Conservation (phyloP, 2,329 filamentous ascomycete genomes). For the Curvularia sp. region DNA sequence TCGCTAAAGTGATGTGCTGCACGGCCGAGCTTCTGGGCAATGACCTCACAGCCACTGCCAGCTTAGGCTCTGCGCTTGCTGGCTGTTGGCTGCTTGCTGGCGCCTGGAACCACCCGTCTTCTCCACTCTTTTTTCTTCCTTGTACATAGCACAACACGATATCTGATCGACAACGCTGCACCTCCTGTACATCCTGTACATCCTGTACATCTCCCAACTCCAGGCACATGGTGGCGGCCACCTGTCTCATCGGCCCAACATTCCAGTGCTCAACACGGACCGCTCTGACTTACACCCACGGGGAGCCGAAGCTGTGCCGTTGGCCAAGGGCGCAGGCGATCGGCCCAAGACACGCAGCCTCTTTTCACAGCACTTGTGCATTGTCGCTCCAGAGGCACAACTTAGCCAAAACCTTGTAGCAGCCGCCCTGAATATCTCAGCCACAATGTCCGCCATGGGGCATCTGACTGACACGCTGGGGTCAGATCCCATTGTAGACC, state of each 20-base stretch:
- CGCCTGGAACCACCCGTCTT: constrained; percentile 9
- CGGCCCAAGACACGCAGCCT: constrained; percentile 13
- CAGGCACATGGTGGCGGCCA: background rate
- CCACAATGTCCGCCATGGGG: constrained; percentile 20
- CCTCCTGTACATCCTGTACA: background rate
- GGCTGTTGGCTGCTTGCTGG: background rate
- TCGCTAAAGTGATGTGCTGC: constrained; percentile 17
- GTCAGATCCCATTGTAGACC: constrained; percentile 59
- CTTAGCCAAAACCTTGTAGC: constrained; percentile 8
- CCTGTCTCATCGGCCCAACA: background rate
- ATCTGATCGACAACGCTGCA: constrained; percentile 18
- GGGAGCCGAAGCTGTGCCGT: constrained; percentile 1
- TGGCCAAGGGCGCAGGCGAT: constrained; percentile 12
- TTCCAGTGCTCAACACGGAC: background rate
- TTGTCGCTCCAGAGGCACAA: constrained; percentile 1
- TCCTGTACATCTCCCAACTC: background rate
- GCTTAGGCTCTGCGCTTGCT: no score
- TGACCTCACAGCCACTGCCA: constrained; percentile 30
- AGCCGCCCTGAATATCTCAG: background rate
- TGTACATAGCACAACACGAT: background rate
- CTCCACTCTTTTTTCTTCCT: constrained; percentile 12
- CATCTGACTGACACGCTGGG: constrained; percentile 51
- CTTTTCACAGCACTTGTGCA: background rate
- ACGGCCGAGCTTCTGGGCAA: constrained; percentile 27
- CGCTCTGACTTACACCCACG: background rate